Conservation (phyloP, 2,329 filamentous ascomycete genomes). For the Penicillium corylophilum region DNA sequence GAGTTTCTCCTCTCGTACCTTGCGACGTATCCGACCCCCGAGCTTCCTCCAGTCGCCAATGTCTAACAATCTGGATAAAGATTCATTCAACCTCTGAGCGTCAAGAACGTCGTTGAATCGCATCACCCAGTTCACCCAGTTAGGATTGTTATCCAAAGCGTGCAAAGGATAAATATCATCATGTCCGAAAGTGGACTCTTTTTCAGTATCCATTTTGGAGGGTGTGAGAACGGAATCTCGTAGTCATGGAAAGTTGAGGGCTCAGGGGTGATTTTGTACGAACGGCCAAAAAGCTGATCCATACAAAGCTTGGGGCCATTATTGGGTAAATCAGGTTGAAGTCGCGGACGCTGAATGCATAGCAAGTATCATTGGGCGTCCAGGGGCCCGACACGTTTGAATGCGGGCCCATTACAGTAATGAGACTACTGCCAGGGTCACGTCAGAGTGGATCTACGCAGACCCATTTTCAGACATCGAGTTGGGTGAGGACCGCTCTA, state of each 20-base stretch:
- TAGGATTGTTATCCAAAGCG: slow-evolving; percentile 14
- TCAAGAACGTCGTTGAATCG: slow-evolving; percentile 52
- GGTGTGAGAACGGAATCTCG: too few relatives aligned
- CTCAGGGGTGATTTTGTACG: not conserved
- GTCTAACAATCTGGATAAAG: slow-evolving; percentile 42
- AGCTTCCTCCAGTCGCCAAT: slow-evolving; percentile 50
- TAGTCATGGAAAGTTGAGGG: not conserved
- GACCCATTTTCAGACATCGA: not conserved
- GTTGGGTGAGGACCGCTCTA: not conserved
- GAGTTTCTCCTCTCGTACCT: slow-evolving; percentile 30
- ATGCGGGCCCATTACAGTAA: not conserved
- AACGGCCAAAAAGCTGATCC: not conserved
- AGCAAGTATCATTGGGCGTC: not conserved
- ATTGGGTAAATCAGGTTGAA: not conserved
- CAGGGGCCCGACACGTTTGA: not conserved
- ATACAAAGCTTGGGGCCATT: not conserved
- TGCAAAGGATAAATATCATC: slow-evolving; percentile 15
- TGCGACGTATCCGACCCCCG: slow-evolving; percentile 46
- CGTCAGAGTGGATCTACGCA: not conserved
- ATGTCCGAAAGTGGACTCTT: not conserved
- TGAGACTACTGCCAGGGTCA: not conserved
- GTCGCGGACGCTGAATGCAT: not conserved
- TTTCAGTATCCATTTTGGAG: not conserved
- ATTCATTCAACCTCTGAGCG: slow-evolving; percentile 35
- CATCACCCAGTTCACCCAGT: slow-evolving; percentile 29